Conservation (phyloP, 1,139 yeast species). For the Suhomyces maxii region DNA sequence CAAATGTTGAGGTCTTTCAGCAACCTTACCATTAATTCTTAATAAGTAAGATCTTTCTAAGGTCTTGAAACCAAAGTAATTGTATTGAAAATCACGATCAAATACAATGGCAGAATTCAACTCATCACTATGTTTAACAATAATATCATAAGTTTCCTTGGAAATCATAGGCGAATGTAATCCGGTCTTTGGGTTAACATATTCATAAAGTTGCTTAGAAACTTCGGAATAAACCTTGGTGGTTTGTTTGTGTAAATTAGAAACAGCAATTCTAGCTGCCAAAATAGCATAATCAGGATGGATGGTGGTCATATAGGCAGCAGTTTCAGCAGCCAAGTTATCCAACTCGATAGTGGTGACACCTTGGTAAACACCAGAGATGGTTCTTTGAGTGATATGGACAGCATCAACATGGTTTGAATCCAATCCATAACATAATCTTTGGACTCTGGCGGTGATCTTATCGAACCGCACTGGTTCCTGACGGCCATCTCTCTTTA, state of each 20-base stretch:
- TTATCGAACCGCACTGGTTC: slow-evolving; percentile 63
- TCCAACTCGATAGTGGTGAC: slow-evolving; percentile 92
- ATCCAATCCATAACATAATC: slow-evolving; percentile 79
- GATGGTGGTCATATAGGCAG: slow-evolving; percentile 93
- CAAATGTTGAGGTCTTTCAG: slow-evolving; percentile 90
- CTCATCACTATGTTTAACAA: slow-evolving; percentile 64
- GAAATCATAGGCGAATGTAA: slow-evolving; percentile 79
- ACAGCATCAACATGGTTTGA: slow-evolving; percentile 84
- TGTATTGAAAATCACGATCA: slow-evolving; percentile 81
- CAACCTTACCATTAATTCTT: slow-evolving; percentile 68
- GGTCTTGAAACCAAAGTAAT: slow-evolving; percentile 86
- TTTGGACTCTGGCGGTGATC: slow-evolving; percentile 52
- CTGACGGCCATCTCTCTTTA: slow-evolving; percentile 72
- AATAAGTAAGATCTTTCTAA: slow-evolving; percentile 80
- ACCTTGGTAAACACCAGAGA: slow-evolving; percentile 92
- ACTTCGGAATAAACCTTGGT: slow-evolving; percentile 86
- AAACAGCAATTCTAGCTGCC: slow-evolving; percentile 93
- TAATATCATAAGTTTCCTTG: slow-evolving; percentile 63
- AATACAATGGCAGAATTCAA: slow-evolving; percentile 75
- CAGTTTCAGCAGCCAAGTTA: slow-evolving; percentile 94
- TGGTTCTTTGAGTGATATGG: slow-evolving; percentile 84
- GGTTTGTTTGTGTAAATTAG: slow-evolving; percentile 91
- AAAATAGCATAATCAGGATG: slow-evolving; percentile 95
- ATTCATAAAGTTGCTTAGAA: slow-evolving; percentile 62
- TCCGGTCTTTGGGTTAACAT: slow-evolving; percentile 73